A percentile compares a stretch with the other conserved stretches of the same genome.
Evolutionary conservation across 768 basidiomycete genomes (phyloP).

Genomic region (Tylopilus subfusipes): DNA sequence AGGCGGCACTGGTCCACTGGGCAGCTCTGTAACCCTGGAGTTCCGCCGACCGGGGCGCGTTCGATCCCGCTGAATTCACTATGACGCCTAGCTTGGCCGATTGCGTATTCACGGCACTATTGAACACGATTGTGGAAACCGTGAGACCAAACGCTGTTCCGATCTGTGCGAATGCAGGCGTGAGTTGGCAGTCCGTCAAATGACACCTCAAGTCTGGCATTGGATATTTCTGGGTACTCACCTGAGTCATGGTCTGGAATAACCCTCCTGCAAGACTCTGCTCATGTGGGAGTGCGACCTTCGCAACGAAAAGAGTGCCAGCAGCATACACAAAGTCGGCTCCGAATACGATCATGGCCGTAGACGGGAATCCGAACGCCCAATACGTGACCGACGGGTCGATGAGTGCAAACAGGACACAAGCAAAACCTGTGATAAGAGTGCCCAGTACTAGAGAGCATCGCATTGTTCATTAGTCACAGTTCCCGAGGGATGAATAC

Average conservation of each 20-base stretch:
- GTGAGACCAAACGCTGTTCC: slow-evolving; percentile 70
- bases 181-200: background rate
- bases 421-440: slow-evolving; percentile 51
- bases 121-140: slow-evolving; percentile 67
- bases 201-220: background rate
- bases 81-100: slow-evolving; percentile 32
- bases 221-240: slow-evolving; percentile 20
- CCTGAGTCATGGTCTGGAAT: slow-evolving; percentile 79
- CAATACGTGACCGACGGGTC: slow-evolving; percentile 57
- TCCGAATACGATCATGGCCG: slow-evolving; percentile 63
- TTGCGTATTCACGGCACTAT: slow-evolving; percentile 42
- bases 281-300: slow-evolving; percentile 60
- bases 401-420: slow-evolving; percentile 68
- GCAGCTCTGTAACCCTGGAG: slow-evolving; percentile 59
- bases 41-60: slow-evolving; percentile 35
- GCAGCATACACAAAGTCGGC: slow-evolving; percentile 74
- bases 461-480: background rate
- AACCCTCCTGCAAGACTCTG: slow-evolving; percentile 74
- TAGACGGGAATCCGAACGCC: slow-evolving; percentile 73
- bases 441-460: slow-evolving; percentile 47
- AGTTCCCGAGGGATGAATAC: background rate
- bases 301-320: slow-evolving; percentile 73
- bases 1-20: slow-evolving; percentile 62
- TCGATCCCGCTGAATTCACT: slow-evolving; percentile 25
- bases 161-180: slow-evolving; percentile 37